phyloP scores from a whole-genome alignment of 495 filamentous ascomycete species.

The Geopyxis carbonaria region DNA sequence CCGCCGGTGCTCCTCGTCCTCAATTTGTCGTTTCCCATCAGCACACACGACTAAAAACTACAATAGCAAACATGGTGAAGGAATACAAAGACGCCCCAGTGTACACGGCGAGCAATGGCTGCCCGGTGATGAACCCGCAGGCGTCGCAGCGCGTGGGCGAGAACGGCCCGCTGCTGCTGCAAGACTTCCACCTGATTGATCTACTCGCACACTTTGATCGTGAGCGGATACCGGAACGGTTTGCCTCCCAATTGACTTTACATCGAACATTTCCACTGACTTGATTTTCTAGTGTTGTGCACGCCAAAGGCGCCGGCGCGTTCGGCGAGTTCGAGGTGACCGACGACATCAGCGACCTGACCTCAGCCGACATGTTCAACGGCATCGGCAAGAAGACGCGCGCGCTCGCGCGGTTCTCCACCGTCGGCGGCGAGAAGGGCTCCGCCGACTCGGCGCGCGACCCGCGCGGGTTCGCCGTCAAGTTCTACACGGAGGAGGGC shows the following conservation, averaged over 20 bases:
- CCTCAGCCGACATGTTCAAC: conserved; percentile 41
- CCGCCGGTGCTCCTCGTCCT: too few relatives aligned
- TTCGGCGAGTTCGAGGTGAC: conserved; percentile 62
- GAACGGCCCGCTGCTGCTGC: conserved; percentile 44
- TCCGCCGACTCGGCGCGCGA: conserved; percentile 54
- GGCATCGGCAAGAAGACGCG: conserved; percentile 51
- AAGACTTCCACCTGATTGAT: conserved; percentile 41
- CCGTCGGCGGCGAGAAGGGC: conserved; percentile 51
- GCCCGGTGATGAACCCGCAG: conserved; percentile 40
- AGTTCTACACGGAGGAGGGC: conserved; percentile 62
- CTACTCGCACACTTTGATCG: conserved; percentile 41
- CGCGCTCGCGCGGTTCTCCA: conserved; percentile 49
- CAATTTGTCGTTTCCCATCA: not conserved
- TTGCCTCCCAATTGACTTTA: not conserved
- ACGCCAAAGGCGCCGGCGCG: conserved; percentile 66
- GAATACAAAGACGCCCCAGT: conserved; percentile 11
- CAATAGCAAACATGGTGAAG: conserved; percentile 9
- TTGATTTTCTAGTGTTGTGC: conserved; percentile 40
- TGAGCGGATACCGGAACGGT: conserved; percentile 33
- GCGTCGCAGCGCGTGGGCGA: conserved; percentile 42
- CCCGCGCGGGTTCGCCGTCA: conserved; percentile 53
- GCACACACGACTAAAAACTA: not conserved
- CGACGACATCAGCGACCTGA: conserved; percentile 42
- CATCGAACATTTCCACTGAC: not conserved
- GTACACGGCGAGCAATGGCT: conserved; percentile 28